A percentile compares a stretch with the other conserved stretches of the same genome.
These are phyloP conservation scores for Blastosporella zonata DNA, from an alignment of 1,284 basidiomycete species.

Conservation along the genomic window DNA sequence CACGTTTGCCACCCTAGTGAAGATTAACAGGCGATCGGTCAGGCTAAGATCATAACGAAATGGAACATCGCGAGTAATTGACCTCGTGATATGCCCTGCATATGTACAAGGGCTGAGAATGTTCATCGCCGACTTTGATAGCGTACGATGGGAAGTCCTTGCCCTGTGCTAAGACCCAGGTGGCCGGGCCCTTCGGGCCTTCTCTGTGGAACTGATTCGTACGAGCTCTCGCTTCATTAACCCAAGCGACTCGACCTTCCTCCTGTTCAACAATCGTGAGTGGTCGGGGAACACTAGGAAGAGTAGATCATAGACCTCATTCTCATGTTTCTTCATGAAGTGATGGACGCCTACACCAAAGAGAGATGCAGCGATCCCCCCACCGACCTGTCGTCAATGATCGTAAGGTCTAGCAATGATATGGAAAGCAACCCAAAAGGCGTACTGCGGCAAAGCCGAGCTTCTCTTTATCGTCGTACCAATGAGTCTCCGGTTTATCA, in stretches of 20 bases:
- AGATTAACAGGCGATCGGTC: constrained; percentile 20
- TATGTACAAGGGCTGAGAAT: constrained; percentile 53
- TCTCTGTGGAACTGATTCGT: constrained; percentile 46
- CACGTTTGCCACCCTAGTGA: constrained; percentile 57
- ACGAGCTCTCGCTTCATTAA: constrained; percentile 52
- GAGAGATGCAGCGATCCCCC: constrained; percentile 54
- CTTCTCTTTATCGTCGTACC: constrained; percentile 33
- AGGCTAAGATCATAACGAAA: background rate
- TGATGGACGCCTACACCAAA: constrained; percentile 24
- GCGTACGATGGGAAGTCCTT: constrained; percentile 56
- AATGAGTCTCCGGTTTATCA: constrained; percentile 47
- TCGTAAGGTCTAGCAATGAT: background rate
- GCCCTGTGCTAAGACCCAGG: constrained; percentile 62
- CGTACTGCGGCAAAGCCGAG: constrained; percentile 10
- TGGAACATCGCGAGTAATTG: constrained; percentile 18
- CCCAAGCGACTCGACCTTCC: constrained; percentile 52
- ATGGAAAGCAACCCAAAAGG: background rate
- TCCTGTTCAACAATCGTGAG: constrained; percentile 35
- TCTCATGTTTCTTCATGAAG: constrained; percentile 38
- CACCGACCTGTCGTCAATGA: constrained; percentile 48
- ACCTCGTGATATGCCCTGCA: constrained; percentile 60
- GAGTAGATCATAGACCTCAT: constrained; percentile 42
- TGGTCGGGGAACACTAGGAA: background rate
- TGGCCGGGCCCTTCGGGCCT: constrained; percentile 47
- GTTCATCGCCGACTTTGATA: constrained; percentile 53